Conservation (phyloP, 2,329 filamentous ascomycete species). For the Cercospora sp. region DNA sequence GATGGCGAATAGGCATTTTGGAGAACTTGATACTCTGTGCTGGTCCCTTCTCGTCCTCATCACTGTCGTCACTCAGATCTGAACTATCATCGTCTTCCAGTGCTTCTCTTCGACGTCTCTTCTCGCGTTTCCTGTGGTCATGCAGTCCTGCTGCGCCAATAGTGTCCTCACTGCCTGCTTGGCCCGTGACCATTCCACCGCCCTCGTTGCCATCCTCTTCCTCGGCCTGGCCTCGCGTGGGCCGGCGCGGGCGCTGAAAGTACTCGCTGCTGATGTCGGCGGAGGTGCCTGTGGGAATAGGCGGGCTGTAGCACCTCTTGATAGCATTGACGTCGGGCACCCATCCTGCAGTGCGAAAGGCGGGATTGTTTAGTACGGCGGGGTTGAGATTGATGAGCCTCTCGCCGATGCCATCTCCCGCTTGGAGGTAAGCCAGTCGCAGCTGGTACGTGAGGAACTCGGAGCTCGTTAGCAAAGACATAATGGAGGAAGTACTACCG, state of each 20-base stretch:
- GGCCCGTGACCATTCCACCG: slow-evolving; percentile 70
- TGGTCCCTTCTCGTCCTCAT: slow-evolving; percentile 67
- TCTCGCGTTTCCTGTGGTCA: slow-evolving; percentile 54
- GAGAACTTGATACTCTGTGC: slow-evolving; percentile 92
- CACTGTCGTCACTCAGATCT: slow-evolving; percentile 80
- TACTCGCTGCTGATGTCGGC: slow-evolving; percentile 58
- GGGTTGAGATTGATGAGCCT: slow-evolving; percentile 80
- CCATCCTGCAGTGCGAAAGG: slow-evolving; percentile 83
- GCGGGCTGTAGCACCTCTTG: slow-evolving; percentile 81
- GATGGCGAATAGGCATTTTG: slow-evolving; percentile 86
- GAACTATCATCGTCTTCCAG: slow-evolving; percentile 84
- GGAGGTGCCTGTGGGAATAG: slow-evolving; percentile 73
- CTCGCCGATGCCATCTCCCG: slow-evolving; percentile 82
- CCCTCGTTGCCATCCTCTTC: slow-evolving; percentile 67
- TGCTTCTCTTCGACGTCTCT: slow-evolving; percentile 69
- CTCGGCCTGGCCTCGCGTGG: slow-evolving; percentile 26
- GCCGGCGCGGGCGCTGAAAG: slow-evolving; percentile 62
- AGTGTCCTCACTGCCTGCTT: slow-evolving; percentile 64
- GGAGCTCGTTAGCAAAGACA: slow-evolving; percentile 43
- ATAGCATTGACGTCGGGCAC: slow-evolving; percentile 69
- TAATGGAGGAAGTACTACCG: slow-evolving; percentile 20
- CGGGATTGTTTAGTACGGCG: slow-evolving; percentile 72
- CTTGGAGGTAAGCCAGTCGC: slow-evolving; percentile 75
- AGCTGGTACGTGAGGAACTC: slow-evolving; percentile 77
- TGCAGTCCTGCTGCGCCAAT: slow-evolving; percentile 60